Evolutionary conservation across 441 rosid species (phyloP), one percentile per base, ranked within the genome.

Genomic region (Kokia cookei): DNA sequence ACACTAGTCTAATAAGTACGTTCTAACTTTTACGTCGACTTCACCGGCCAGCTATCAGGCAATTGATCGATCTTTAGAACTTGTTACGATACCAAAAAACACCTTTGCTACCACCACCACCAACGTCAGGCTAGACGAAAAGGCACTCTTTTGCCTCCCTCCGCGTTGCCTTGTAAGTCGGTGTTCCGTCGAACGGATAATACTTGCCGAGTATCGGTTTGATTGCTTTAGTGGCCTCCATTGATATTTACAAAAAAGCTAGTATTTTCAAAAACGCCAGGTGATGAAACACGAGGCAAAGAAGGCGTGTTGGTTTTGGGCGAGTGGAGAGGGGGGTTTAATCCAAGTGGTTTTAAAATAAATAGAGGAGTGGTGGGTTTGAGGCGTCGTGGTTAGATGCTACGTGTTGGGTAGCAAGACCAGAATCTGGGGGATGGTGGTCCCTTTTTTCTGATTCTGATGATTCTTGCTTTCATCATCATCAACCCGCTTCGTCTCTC

Each of bases 181-280:
- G 83, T 0, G 78, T 85, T 29, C 63, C 71, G 27, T 85, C 88
- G n/a, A 76, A 76, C 45, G 65, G 82, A 47, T 85, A 85, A 65
- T 85, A 85, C 26, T 81, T 73, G 2, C 88, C 86, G 42, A 85
- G 37, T 8, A 81, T 27, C 1, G 88, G 86, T 68, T 81, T 85
- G 53, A 83, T 85, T 1, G 82, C 86, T 65, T 79, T 65, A n/a
- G 86, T 85, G 2, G 88, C 88, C 77, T 85, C 86, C 88, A 83
- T 83, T 1, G 86, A 19, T 19, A 19, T 19, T 19, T 19, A 19
- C 22, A 19, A 19, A 19, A 19, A 19, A 0, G 22, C 22, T 19
- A 19, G 22, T 19, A 19, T 19, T 19, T 19, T 19, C 22, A 19
- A 19, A 19, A 19, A 29, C 5, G 0, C 35, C 5, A 3, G 35